Evolutionary conservation across 2,329 filamentous ascomycete genomes (phyloP), one percentile per base, ranked within the genome.

Genomic region (Talaromyces sp.): DNA sequence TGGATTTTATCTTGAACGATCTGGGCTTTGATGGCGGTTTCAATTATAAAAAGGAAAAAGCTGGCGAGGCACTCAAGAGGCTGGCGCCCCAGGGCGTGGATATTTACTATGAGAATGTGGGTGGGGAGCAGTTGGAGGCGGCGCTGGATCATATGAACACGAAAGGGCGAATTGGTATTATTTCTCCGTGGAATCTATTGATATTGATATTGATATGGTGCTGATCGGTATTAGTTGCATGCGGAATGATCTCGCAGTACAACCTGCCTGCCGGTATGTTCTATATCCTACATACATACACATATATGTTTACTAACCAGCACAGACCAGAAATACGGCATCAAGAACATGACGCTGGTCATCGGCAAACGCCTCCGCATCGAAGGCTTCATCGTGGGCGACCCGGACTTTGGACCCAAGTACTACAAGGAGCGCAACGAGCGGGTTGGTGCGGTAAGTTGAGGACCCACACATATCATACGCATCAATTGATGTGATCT

Each of bases 31-130:
- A 91, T 69, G 82, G 74, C 13, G 91, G 87, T 7, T 95, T 93
- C 67, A 95, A 96, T 81, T 96, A 96, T 82, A 93, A 95, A 83
- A 92, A 85, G 66, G 89, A 93, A 78, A 84, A 82, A 66, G 82
- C 89, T 0, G 70, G 75, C 0, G 87, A 88, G 11, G 90, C 89
- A 0, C 80, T 96, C 59, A 76, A 80, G 65, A 82, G 89, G 61
- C 81, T 95, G 19, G 89, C 89, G 0, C 90, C 90, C 0, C 74
- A 91, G 11, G 91, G 90, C 6, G 83, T 96, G 64, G 90, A 96
- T 70, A 91, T 92, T 71, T 91, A 91, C 79, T 93, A 88, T 70
- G 89, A 92, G 76, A 92, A 91, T 67, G 89, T 90, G 5, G 89
- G 89, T 21, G 89, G 89, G 32, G 88, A 90, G 75, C 86, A 89